phyloP scores from a whole-genome alignment of 2,329 filamentous ascomycete genomes.

The Exophiala xenobiotica region DNA sequence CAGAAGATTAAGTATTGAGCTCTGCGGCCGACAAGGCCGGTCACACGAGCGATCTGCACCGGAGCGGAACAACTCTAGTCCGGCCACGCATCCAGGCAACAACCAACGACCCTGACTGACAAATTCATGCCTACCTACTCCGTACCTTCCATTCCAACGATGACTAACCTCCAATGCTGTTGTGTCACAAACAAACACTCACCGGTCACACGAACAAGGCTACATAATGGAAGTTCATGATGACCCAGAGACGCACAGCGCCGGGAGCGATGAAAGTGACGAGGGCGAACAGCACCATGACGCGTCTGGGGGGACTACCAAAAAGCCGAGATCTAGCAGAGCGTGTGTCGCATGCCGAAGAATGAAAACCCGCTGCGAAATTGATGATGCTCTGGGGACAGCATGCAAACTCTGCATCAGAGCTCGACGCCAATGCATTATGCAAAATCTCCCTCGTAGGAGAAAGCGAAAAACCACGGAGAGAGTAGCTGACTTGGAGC shows the following conservation, averaged over 20 bases:
- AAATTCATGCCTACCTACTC: too few species aligned
- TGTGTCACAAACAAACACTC: too few species aligned
- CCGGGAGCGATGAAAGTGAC: slow-evolving; percentile 23
- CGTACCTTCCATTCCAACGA: too few species aligned
- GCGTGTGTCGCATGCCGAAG: slow-evolving; percentile 74
- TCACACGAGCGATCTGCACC: neutral
- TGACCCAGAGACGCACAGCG: slow-evolving; percentile 14
- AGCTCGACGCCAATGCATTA: slow-evolving; percentile 70
- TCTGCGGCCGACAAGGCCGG: too few species aligned
- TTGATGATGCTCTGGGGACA: slow-evolving; percentile 61
- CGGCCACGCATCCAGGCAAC: neutral
- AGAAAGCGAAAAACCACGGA: slow-evolving; percentile 88
- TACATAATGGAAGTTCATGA: slow-evolving; percentile 6
- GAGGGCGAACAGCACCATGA: slow-evolving; percentile 17
- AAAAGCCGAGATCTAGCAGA: slow-evolving; percentile 38
- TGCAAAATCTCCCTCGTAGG: slow-evolving; percentile 71
- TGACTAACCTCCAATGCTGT: too few species aligned
- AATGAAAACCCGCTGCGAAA: slow-evolving; percentile 83
- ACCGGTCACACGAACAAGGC: too few species aligned
- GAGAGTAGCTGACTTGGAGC: slow-evolving; percentile 82
- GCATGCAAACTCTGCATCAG: slow-evolving; percentile 75
- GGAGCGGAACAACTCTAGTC: neutral
- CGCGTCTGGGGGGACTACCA: neutral
- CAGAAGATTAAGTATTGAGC: too few species aligned
- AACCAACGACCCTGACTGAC: too few species aligned